Evolutionary conservation across 768 basidiomycete species (phyloP).

Genomic region (Lyophyllum semitale): DNA sequence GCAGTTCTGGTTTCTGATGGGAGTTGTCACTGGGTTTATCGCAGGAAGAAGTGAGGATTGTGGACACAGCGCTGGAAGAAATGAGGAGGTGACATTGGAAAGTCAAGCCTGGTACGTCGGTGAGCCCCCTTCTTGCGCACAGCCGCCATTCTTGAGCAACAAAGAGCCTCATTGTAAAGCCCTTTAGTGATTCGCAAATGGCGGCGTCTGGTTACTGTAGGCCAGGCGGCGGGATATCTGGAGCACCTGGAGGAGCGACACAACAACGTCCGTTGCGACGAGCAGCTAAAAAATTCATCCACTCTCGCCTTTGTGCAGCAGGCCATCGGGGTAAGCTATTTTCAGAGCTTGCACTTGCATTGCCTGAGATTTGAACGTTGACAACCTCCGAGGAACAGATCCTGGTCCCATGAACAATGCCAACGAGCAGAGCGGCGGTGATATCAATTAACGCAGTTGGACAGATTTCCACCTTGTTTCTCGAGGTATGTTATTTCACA

Average conservation of each 20-base stretch:
- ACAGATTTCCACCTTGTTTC: not conserved
- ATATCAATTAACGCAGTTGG: not conserved
- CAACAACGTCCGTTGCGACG: not conserved
- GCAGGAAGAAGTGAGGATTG: not conserved
- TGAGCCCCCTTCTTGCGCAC: not conserved
- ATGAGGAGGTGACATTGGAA: no score
- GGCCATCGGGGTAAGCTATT: not conserved
- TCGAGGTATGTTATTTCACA: not conserved
- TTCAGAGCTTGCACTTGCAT: not conserved
- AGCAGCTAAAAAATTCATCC: not conserved
- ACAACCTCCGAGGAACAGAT: not conserved
- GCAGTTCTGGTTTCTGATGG: not conserved
- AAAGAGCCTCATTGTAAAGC: not conserved
- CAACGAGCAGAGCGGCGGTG: not conserved
- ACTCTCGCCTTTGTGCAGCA: no score
- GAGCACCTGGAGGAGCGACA: not conserved
- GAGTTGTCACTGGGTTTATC: not conserved
- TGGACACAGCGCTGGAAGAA: not conserved
- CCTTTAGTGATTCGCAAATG: not conserved
- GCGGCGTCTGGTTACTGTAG: no score
- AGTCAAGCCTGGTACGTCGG: not conserved
- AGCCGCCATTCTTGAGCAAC: not conserved
- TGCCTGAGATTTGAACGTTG: no score
- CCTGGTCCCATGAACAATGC: not conserved
- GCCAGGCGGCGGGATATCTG: no score